Base-by-base conservation (phyloP, 371 early-diverging fungal genomes). In the Lichtheimia ramosa region DNA sequence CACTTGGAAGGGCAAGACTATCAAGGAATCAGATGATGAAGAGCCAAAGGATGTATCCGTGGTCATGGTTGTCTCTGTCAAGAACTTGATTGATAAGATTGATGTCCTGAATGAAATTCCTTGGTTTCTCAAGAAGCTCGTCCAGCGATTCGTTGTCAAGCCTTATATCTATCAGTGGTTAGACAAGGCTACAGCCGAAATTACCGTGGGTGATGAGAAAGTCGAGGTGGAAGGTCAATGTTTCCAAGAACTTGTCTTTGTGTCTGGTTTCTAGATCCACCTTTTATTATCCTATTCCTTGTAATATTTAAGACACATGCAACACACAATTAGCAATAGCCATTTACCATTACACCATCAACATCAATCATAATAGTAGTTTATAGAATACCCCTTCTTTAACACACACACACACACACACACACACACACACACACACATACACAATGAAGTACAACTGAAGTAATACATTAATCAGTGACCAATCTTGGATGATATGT, bases 131-230 rank as follows among this genome's bases (percentile, higher is more conserved):
- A 86, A 92, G 58, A 93, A 92, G 70, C 70, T 95, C 54, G 90
- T 97, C 39, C 94, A 96, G 66, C 86, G 92, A 0, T 89, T 96
- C 65, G 87, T 98, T 46, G 93, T 96, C 43, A 92, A 92, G 69
- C 98, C 98, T n/a, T 96, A 88, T 64, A 81, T 94, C 49, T 98
- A 94, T 75, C 93, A 95, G 75, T 96, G 92, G 86, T 79, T 85
- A 54, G 88, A 91, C 53, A 81, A 82, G 20, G 85, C 79, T 27
- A 74, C 84, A 7, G 86, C 83, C 41, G 74, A 84, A 49, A 77
- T 91, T 24, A 79, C 79, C 8, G 73, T 92, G 23, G 93, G 89
- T 39, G 89, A 86, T 27, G 85, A 88, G 51, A 83, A 75, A 50
- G 68, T 80, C 57, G 64, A 67, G 34, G 54, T 89, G 10, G 72